Evolutionary conservation across 2,329 filamentous ascomycete species (phyloP).

Genomic region (Rasamsonia emersonii): DNA sequence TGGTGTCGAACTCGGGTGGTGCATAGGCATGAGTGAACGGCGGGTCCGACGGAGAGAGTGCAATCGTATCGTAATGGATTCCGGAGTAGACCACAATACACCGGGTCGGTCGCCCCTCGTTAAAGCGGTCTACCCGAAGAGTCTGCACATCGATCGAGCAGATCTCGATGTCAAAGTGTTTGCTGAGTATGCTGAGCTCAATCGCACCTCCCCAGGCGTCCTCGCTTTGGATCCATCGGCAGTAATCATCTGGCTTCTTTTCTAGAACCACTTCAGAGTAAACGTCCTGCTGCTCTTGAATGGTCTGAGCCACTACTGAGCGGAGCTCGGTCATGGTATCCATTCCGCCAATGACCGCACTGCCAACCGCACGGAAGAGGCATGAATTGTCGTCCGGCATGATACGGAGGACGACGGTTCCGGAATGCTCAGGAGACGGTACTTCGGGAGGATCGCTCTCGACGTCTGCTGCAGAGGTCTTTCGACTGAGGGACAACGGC

Average conservation of each 20-base stretch:
- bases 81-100: slow-evolving; percentile 84
- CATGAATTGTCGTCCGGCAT: slow-evolving; percentile 98
- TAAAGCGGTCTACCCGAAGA: slow-evolving; percentile 63
- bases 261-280: slow-evolving; percentile 75
- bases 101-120: slow-evolving; percentile 59
- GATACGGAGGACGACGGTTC: slow-evolving; percentile 65
- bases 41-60: slow-evolving; percentile 56
- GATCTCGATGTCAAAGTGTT: slow-evolving; percentile 79
- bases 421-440: slow-evolving; percentile 46
- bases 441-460: slow-evolving; percentile 56
- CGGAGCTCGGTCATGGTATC: slow-evolving; percentile 65
- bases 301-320: slow-evolving; percentile 67
- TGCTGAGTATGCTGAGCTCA: slow-evolving; percentile 74
- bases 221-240: slow-evolving; percentile 67
- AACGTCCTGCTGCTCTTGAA: slow-evolving; percentile 61
- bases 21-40: slow-evolving; percentile 49
- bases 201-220: slow-evolving; percentile 89
- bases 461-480: slow-evolving; percentile 27
- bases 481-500: slow-evolving; percentile 32
- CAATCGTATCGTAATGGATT: slow-evolving; percentile 88
- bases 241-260: slow-evolving; percentile 64
- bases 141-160: slow-evolving; percentile 73
- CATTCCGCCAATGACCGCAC: slow-evolving; percentile 61
- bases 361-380: slow-evolving; percentile 82
- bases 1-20: slow-evolving; percentile 69